A percentile compares a stretch with the other conserved stretches of the same genome.
Conservation (phyloP, 352 stramenopile species). For the Pythium scleroteichum region DNA sequence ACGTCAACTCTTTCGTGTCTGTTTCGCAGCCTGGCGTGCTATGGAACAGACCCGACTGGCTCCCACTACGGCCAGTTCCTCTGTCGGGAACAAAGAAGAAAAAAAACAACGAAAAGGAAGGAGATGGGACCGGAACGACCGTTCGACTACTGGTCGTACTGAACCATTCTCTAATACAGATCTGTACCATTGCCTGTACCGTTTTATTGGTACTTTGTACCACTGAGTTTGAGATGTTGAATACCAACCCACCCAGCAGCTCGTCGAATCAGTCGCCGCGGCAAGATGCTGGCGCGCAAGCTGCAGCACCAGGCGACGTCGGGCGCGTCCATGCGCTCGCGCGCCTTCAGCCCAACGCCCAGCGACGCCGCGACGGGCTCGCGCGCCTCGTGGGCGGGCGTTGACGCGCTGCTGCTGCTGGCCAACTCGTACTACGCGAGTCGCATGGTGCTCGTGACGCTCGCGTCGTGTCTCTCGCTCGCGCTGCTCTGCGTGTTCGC, state of each 20-base stretch:
- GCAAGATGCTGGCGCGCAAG: constrained; percentile 18
- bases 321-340: constrained; percentile 14
- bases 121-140: neutral
- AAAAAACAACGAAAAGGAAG: constrained; percentile 1
- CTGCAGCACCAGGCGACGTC: constrained; percentile 22
- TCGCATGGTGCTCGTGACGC: constrained; percentile 47
- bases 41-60: too few relatives aligned
- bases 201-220: constrained; percentile 6
- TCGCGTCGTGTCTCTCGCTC: constrained; percentile 47
- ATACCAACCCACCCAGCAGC: constrained; percentile 3
- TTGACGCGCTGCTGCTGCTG: constrained; percentile 55
- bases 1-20: too few relatives aligned
- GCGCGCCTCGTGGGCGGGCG: constrained; percentile 25
- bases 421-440: constrained; percentile 76
- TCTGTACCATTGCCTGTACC: neutral
- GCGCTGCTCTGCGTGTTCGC: constrained; percentile 42
- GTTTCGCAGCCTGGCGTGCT: too few relatives aligned
- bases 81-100: constrained; percentile 4
- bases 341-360: neutral
- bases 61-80: too few relatives aligned
- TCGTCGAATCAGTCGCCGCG: neutral
- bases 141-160: too few relatives aligned
- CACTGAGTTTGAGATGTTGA: constrained; percentile 1
- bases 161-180: too few relatives aligned
- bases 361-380: neutral